Evolutionary conservation across 768 basidiomycete species (phyloP), one percentile per base, ranked within the genome.

Genomic region (Pisolithus marmoratus): DNA sequence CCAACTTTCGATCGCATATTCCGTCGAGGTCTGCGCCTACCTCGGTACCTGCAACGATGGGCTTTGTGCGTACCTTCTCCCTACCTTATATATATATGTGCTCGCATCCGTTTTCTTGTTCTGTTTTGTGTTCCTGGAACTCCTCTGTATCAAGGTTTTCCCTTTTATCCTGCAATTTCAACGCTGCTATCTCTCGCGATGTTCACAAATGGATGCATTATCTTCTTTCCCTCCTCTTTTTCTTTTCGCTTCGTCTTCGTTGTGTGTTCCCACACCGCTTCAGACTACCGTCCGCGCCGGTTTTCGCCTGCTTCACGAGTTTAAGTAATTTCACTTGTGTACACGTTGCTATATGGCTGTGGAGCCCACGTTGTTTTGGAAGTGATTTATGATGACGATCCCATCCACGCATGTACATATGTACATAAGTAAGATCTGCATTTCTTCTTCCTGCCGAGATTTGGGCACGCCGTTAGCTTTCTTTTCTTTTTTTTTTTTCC

Each of bases 31-130:
- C 45, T 57, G 57, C 56, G 8, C 3, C 29, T 29, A 29, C 29
- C 8, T 11, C 6, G 8, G 8, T 29, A 29, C 8, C 11, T 11
- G 29, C 29, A 29, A 48, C 60, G 43, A 40, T 51, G 53, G 24
- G 24, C 24, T 6, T 38, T 52, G 49, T 50, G 54, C 23, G 31
- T 38, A 34, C 24, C 36, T 29, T 29, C 29, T 12, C 46, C 26
- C 36, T 54, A 47, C 46, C 31, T 38, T 50, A 50, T 51, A 48
- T 51, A 44, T 58, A 58, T 53, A 38, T 50, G 48, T 22, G 34
- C 34, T 34, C 45, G 43, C 27, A 34, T 29, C 48, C 15, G 36
- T 22, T 41, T 26, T 15, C 29, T n/a, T n/a, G n/a, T n/a, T 47
- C 15, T 50, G 19, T 31, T 19, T 29, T 24, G 11, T 11, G 29